Percentiles rank a stretch among this genome's conserved stretches.
These are phyloP conservation scores for Maudiozyma turicensis DNA, from an alignment of 805 yeast genomes.

Conservation along the genomic window DNA sequence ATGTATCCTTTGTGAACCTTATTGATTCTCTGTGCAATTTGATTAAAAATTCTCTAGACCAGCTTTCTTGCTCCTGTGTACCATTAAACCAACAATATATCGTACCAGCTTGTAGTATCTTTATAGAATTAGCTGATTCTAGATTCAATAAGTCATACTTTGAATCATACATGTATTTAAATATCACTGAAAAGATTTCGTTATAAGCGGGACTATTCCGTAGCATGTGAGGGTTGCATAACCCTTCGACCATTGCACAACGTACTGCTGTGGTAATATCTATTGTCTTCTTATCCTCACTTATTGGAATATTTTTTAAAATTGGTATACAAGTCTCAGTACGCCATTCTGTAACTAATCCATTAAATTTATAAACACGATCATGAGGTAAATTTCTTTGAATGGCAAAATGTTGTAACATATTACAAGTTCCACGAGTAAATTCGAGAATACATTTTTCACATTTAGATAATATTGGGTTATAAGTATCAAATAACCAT, in stretches of 20 bases:
- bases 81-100: slow-evolving; percentile 51
- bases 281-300: slow-evolving; percentile 15
- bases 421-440: slow-evolving; percentile 41
- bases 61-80: slow-evolving; percentile 33
- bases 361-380: slow-evolving; percentile 28
- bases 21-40: slow-evolving; percentile 10
- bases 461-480: slow-evolving; percentile 38
- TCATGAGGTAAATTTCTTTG: slow-evolving; percentile 41
- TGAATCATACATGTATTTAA: slow-evolving; percentile 23
- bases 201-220: slow-evolving; percentile 32
- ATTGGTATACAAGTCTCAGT: slow-evolving; percentile 18
- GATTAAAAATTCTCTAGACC: slow-evolving; percentile 36
- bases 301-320: slow-evolving; percentile 15
- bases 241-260: slow-evolving; percentile 36
- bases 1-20: slow-evolving; percentile 10
- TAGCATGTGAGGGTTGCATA: slow-evolving; percentile 43
- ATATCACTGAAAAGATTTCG: slow-evolving; percentile 30
- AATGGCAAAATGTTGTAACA: slow-evolving; percentile 43
- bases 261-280: slow-evolving; percentile 18
- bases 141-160: slow-evolving; percentile 23
- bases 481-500: slow-evolving; percentile 35
- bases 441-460: slow-evolving; percentile 44
- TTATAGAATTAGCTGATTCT: slow-evolving; percentile 7
- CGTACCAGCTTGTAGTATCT: slow-evolving; percentile 38
- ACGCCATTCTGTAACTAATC: slow-evolving; percentile 31